Percentiles rank a stretch among this genome's conserved stretches.
phyloP scores from a whole-genome alignment of 2,329 filamentous ascomycete species.

The Hypoxylon sp. region DNA sequence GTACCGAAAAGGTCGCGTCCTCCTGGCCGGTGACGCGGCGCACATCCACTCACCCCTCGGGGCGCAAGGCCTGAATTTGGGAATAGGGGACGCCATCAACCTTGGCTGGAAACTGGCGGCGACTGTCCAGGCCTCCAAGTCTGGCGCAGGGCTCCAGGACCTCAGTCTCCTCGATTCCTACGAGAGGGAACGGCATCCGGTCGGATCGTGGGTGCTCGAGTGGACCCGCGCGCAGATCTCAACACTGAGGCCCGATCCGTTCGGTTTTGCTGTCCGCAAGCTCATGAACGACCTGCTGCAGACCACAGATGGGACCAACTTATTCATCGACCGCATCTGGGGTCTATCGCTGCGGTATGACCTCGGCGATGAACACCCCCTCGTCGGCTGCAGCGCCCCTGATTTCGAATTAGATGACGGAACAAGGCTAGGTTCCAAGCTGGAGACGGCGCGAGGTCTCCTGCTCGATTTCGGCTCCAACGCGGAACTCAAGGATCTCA shows the following conservation, averaged over 20 bases:
- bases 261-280: conserved; percentile 45
- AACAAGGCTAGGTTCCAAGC: conserved; percentile 49
- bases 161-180: conserved; percentile 60
- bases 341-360: conserved; percentile 53
- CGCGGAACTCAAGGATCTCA: conserved; percentile 30
- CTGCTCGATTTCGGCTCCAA: conserved; percentile 47
- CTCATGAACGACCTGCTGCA: conserved; percentile 48
- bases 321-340: conserved; percentile 52
- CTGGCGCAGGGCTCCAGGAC: neutral
- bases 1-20: conserved; percentile 59
- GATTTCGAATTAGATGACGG: conserved; percentile 51
- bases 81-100: conserved; percentile 66
- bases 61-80: conserved; percentile 69
- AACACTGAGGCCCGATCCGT: conserved; percentile 49
- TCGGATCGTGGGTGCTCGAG: conserved; percentile 55
- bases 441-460: conserved; percentile 49
- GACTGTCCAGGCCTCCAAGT: conserved; percentile 9
- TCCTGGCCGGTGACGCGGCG: conserved; percentile 67
- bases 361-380: conserved; percentile 47
- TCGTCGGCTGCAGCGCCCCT: conserved; percentile 54
- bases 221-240: conserved; percentile 56
- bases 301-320: conserved; percentile 50
- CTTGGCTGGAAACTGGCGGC: conserved; percentile 67
- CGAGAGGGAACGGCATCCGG: conserved; percentile 59
- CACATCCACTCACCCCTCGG: conserved; percentile 67